These are phyloP conservation scores for Boletus mariae DNA, from an alignment of 1,284 basidiomycete genomes.

Conservation along the genomic window DNA sequence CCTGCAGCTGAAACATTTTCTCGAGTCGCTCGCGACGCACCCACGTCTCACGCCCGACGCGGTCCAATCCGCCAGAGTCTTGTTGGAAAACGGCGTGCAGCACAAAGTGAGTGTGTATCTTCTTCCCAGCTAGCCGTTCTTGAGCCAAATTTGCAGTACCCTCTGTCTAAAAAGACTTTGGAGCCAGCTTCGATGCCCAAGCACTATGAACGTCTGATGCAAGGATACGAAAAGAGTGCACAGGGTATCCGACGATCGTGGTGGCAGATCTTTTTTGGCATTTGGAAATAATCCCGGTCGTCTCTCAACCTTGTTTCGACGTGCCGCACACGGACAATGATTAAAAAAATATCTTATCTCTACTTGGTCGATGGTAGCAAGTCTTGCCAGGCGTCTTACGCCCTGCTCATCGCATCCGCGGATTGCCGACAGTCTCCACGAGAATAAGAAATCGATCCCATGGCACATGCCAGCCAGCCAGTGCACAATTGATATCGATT, in stretches of 20 bases:
- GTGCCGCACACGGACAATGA: neutral
- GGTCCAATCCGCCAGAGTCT: constrained; percentile 51
- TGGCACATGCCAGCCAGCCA: neutral
- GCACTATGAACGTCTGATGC: constrained; percentile 67
- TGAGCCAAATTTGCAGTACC: constrained; percentile 44
- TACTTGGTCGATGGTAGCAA: too few relatives aligned
- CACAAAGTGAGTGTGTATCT: constrained; percentile 45
- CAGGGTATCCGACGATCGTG: constrained; percentile 70
- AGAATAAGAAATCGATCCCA: neutral
- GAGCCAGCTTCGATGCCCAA: constrained; percentile 64
- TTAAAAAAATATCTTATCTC: constrained; percentile 1
- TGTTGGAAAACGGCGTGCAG: constrained; percentile 52
- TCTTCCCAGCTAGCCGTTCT: neutral
- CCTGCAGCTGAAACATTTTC: constrained; percentile 62
- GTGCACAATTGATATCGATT: neutral
- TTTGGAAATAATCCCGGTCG: constrained; percentile 54
- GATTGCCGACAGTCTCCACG: neutral
- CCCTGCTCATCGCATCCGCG: neutral
- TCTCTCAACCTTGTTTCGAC: neutral
- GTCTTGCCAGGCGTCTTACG: neutral
- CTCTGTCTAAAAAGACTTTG: constrained; percentile 57
- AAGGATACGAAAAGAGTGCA: constrained; percentile 68
- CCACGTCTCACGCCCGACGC: constrained; percentile 60
- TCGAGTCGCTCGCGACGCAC: constrained; percentile 61
- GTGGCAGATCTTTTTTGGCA: constrained; percentile 77